Evolutionary conservation across 2,329 filamentous ascomycete genomes (phyloP).

Genomic region (Sporothrix humicola): DNA sequence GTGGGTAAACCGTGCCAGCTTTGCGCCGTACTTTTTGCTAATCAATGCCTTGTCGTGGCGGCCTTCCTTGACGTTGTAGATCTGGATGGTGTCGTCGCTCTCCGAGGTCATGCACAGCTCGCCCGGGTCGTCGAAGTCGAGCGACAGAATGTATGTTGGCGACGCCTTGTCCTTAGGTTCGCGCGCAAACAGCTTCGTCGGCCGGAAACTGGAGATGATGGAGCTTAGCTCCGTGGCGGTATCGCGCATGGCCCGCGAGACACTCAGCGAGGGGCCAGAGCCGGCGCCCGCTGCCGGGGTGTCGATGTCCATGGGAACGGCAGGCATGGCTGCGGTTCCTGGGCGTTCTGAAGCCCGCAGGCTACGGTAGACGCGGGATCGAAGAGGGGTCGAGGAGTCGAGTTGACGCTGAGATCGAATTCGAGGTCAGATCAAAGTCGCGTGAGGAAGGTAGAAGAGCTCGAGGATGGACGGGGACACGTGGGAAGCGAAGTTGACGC

Average conservation of each 20-base stretch:
- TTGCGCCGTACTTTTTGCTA: constrained; percentile 96
- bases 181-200: constrained; percentile 73
- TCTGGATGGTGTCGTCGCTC: constrained; percentile 92
- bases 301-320: constrained; percentile 64
- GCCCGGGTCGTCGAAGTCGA: constrained; percentile 96
- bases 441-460: background rate
- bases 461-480: background rate
- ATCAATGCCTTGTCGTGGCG: constrained; percentile 86
- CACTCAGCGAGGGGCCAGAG: constrained; percentile 51
- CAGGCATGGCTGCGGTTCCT: constrained; percentile 50
- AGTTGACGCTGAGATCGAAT: background rate
- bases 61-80: constrained; percentile 92
- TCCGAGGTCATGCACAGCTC: constrained; percentile 90
- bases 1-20: constrained; percentile 93
- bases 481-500: background rate
- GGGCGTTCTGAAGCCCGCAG: background rate
- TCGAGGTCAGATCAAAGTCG: background rate
- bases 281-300: constrained; percentile 46
- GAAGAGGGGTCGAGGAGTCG: background rate
- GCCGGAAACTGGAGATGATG: constrained; percentile 76
- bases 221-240: constrained; percentile 74
- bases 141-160: constrained; percentile 75
- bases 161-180: constrained; percentile 59
- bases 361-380: background rate
- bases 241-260: constrained; percentile 55